Percentiles rank a stretch among this genome's conserved stretches.
Conservation (phyloP, 768 basidiomycete species). For the Mycena rebaudengoi region DNA sequence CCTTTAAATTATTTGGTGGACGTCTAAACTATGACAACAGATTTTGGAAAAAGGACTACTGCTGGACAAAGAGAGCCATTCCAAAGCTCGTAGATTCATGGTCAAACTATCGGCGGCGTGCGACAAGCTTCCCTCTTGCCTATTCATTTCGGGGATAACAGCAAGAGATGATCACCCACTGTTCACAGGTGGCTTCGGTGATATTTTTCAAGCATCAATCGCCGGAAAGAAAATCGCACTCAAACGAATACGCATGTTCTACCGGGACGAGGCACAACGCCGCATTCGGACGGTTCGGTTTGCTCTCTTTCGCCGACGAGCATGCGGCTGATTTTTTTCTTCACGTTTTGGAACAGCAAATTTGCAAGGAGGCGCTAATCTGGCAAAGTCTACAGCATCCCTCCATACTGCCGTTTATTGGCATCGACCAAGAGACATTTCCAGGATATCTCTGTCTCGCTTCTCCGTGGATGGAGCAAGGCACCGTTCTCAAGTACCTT, state of each 20-base stretch:
- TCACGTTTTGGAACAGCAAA: neutral
- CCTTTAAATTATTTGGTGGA: too few species aligned
- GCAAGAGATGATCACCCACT: neutral
- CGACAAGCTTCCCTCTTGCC: neutral
- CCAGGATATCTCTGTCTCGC: neutral
- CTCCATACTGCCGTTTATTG: neutral
- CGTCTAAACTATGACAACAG: too few species aligned
- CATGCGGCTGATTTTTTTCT: neutral
- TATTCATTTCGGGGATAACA: neutral
- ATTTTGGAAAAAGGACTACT: too few species aligned
- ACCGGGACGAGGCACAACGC: neutral
- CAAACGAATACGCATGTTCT: neutral
- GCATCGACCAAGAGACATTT: neutral
- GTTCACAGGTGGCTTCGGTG: neutral
- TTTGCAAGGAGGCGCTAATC: neutral
- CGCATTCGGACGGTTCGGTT: neutral
- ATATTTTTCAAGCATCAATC: neutral
- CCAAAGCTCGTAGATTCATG: neutral
- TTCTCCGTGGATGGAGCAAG: slow-evolving; percentile 1
- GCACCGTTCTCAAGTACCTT: neutral
- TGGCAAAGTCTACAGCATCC: neutral
- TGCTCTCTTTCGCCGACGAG: neutral
- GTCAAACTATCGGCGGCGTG: neutral
- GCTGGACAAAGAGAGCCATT: neutral
- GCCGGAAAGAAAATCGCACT: neutral